phyloP scores from a whole-genome alignment of 768 basidiomycete genomes.

The Panaeolus cyanescens region DNA sequence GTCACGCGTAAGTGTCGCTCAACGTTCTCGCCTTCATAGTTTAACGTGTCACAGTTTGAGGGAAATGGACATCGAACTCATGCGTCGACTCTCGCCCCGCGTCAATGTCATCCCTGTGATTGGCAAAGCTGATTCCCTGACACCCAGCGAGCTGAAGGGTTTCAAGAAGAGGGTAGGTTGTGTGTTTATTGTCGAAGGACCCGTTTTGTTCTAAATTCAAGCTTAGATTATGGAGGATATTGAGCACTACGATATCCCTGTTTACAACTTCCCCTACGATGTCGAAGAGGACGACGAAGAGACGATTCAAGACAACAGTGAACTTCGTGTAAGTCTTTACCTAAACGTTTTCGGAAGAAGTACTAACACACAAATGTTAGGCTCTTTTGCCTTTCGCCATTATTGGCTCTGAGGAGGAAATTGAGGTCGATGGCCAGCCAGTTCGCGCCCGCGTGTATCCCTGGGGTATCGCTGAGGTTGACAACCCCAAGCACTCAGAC shows the following conservation, averaged over 20 bases:
- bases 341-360: neutral
- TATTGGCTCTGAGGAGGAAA: slow-evolving; percentile 96
- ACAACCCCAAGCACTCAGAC: slow-evolving; percentile 99
- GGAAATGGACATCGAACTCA: slow-evolving; percentile 99
- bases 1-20: slow-evolving; percentile 74
- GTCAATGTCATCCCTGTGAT: slow-evolving; percentile 99
- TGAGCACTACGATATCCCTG: slow-evolving; percentile 95
- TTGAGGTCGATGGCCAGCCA: slow-evolving; percentile 88
- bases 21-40: neutral
- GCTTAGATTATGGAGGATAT: slow-evolving; percentile 99
- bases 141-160: slow-evolving; percentile 86
- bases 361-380: slow-evolving; percentile 37
- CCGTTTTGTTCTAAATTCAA: too few relatives aligned
- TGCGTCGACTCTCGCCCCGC: slow-evolving; percentile 95
- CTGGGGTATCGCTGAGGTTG: slow-evolving; percentile 98
- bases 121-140: slow-evolving; percentile 95
- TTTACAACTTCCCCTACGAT: slow-evolving; percentile 99
- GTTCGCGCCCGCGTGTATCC: slow-evolving; percentile 96
- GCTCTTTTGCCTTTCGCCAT: slow-evolving; percentile 95
- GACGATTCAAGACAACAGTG: slow-evolving; percentile 96
- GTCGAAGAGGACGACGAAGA: slow-evolving; percentile 99
- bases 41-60: slow-evolving; percentile 57
- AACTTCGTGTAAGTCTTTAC: slow-evolving; percentile 71
- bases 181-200: neutral
- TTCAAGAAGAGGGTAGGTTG: slow-evolving; percentile 88